Base-by-base conservation (phyloP, 2,329 filamentous ascomycete genomes). In the Sarocladium kiliense region DNA sequence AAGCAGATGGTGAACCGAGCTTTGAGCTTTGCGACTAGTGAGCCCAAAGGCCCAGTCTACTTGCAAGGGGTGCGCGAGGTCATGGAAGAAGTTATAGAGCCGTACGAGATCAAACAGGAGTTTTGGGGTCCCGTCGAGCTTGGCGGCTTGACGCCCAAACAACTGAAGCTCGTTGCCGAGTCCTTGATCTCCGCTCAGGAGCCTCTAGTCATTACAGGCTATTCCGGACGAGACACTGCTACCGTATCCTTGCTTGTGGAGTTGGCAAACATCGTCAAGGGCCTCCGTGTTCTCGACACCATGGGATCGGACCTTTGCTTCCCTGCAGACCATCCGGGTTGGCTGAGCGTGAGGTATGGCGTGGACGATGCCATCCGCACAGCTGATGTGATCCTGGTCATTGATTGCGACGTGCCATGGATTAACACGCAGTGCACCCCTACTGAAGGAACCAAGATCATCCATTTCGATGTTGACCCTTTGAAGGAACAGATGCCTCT, bases 361-460 rank as follows among this genome's bases (percentile, higher is more conserved):
- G 75, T 80, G 3, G 86, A 93, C 47, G 81, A 88, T 3, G 76
- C 77, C 42, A 88, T 94, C 66, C 79, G 77, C 58, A 82, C 82
- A 0, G 88, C 91, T 1, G 91, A 95, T 68, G 81, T 89, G 30
- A 92, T 96, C 59, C 62, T 96, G 1, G 85, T 95, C 3, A 66
- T 93, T 23, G 88, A 95, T 68, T 92, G 89, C 63, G 90, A 96
- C 67, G 89, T 95, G 1, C 90, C 91, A 0, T 96, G 89, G 89
- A 91, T 96, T 57, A 84, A 85, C 25, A 92, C 89, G 0, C 82
- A 84, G 42, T 81, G 78, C 66, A 72, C 72, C 57, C 81, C 81
- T 1, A 65, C 65, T 2, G 64, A 72, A 12, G 71, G 74, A 5
- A 76, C 76, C 7, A 73, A 71, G 56, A 68, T 85, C 54, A 83